Percentiles rank a stretch among this genome's conserved stretches.
Evolutionary conservation across 345 rosid species (phyloP).

Genomic region (Populus tremula): DNA sequence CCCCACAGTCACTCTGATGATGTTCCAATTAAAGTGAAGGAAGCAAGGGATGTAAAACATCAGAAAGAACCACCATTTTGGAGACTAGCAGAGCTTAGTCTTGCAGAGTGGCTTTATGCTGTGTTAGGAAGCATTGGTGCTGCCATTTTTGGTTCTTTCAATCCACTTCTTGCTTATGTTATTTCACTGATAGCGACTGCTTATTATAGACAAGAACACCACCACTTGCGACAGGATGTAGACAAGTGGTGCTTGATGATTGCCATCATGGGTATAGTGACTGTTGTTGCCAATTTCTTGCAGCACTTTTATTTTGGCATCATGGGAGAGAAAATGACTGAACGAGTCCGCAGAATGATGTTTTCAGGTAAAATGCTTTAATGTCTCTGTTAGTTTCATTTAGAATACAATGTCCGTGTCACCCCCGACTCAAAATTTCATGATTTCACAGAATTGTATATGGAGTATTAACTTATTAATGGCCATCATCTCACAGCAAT

Average conservation of each 20-base stretch:
- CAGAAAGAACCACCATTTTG: conserved; percentile 76
- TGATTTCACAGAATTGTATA: conserved; percentile 5
- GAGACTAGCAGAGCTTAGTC: conserved; percentile 91
- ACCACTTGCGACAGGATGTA: conserved; percentile 65
- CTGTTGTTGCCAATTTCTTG: conserved; percentile 93
- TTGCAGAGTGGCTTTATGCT: conserved; percentile 98
- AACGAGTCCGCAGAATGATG: conserved; percentile 97
- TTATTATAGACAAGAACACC: conserved; percentile 48
- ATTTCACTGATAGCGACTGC: conserved; percentile 80
- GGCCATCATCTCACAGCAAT: conserved; percentile 62
- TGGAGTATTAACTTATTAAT: conserved; percentile 18
- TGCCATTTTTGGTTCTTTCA: conserved; percentile 95
- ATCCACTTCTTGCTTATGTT: conserved; percentile 95
- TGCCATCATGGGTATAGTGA: conserved; percentile 97
- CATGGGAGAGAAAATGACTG: conserved; percentile 99
- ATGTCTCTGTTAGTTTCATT: conserved; percentile 8
- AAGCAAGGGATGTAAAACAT: conserved; percentile 47
- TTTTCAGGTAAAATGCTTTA: conserved; percentile 67
- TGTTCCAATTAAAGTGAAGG: conserved; percentile 45
- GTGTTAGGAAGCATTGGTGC: conserved; percentile 98
- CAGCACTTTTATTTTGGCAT: conserved; percentile 99
- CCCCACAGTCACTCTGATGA: conserved; percentile 85
- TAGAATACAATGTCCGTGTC: neutral
- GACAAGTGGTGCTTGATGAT: conserved; percentile 97
- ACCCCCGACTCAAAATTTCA: neutral